phyloP scores from a whole-genome alignment of 192 early-diverging fungal genomes.

The Coemansia sp. region DNA sequence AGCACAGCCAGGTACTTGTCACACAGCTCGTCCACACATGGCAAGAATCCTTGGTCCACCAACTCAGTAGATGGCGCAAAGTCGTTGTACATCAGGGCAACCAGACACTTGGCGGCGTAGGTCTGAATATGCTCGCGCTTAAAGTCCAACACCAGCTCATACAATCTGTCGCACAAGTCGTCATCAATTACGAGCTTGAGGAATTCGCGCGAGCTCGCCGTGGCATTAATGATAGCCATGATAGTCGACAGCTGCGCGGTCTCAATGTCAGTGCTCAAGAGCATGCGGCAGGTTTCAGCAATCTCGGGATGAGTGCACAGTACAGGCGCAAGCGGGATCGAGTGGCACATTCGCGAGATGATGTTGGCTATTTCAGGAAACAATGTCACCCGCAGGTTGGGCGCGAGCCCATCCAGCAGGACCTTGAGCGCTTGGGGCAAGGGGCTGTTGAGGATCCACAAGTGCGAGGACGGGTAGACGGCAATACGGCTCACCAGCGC shows the following conservation, averaged over 20 bases:
- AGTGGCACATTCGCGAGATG: slow-evolving; percentile 40
- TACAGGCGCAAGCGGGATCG: slow-evolving; percentile 21
- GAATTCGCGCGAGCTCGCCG: slow-evolving; percentile 37
- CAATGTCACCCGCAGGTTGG: slow-evolving; percentile 19
- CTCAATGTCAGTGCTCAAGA: slow-evolving; percentile 23
- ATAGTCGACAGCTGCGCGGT: slow-evolving; percentile 25
- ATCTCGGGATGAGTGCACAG: slow-evolving; percentile 21
- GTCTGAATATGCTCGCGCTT: slow-evolving; percentile 15
- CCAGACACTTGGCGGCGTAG: slow-evolving; percentile 40
- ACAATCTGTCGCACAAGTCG: not conserved
- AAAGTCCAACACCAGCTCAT: slow-evolving; percentile 23
- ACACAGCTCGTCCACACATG: slow-evolving; percentile 13
- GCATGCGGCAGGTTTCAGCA: slow-evolving; percentile 19
- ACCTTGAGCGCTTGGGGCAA: slow-evolving; percentile 21
- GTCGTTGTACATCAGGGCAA: slow-evolving; percentile 20
- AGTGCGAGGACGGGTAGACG: slow-evolving; percentile 28
- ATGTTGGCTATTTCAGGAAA: slow-evolving; percentile 41
- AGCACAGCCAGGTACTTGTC: not conserved
- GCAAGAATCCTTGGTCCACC: slow-evolving; percentile 11
- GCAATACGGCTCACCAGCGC: slow-evolving; percentile 33
- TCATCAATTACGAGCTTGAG: slow-evolving; percentile 12
- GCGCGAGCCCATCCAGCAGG: slow-evolving; percentile 12
- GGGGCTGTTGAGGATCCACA: slow-evolving; percentile 44
- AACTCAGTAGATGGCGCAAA: not conserved
- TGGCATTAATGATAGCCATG: slow-evolving; percentile 36